A percentile compares a stretch with the other conserved stretches of the same genome.
These are phyloP conservation scores for Buxus sempervirens DNA, from an alignment of 164 flowering plant species.

Conservation along the genomic window DNA sequence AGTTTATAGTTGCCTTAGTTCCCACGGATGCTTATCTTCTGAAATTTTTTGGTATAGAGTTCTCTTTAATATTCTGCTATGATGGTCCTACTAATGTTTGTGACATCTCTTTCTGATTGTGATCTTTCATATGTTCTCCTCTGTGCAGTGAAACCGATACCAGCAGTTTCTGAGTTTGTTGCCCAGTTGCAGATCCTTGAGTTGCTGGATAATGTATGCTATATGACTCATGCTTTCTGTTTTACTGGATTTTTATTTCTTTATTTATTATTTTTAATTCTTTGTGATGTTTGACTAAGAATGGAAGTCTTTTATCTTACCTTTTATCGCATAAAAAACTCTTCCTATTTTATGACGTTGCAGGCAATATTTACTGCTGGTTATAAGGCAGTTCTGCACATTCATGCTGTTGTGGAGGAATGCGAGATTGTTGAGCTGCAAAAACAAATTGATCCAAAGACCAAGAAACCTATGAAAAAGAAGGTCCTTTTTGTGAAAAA, in stretches of 20 bases:
- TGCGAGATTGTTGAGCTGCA: conserved; percentile 90
- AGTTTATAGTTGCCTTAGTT: no score
- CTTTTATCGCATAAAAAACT: conserved; percentile 2
- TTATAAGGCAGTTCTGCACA: conserved; percentile 91
- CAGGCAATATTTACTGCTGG: conserved; percentile 99
- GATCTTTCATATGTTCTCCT: conserved; percentile 5
- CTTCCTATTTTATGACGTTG: conserved; percentile 12
- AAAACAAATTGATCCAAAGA: conserved; percentile 87
- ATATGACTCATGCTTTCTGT: neutral
- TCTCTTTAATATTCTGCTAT: no score
- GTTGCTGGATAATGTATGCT: conserved; percentile 80
- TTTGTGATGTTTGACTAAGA: no score
- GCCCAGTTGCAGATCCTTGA: conserved; percentile 93
- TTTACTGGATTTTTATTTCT: no score
- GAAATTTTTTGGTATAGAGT: no score
- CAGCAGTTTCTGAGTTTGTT: conserved; percentile 68
- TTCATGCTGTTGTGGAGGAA: conserved; percentile 94
- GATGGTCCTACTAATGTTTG: no score
- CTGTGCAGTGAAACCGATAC: conserved; percentile 71
- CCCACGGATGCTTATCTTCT: no score
- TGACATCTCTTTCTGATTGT: neutral
- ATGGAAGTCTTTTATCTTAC: no score
- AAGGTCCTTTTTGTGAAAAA: conserved; percentile 89
- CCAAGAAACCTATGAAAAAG: conserved; percentile 85
- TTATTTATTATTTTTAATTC: no score